These are phyloP conservation scores for Brassica juncea DNA, from an alignment of 345 rosid species.

Conservation along the genomic window DNA sequence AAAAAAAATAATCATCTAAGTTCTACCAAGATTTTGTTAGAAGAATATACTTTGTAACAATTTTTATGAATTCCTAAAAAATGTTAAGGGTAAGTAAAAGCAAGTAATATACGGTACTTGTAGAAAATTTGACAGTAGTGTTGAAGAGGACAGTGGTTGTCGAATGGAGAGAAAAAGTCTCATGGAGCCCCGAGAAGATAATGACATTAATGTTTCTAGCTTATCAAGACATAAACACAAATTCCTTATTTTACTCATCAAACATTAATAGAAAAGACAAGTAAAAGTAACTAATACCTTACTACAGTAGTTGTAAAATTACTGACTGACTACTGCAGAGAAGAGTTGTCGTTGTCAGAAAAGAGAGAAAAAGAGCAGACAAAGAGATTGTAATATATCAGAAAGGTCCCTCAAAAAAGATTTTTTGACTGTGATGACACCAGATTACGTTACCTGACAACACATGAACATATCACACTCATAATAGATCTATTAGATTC, in stretches of 20 bases:
- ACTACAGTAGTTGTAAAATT: neutral
- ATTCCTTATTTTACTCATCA: neutral
- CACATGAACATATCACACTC: slow-evolving; percentile 35
- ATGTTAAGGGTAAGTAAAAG: neutral
- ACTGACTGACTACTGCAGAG: neutral
- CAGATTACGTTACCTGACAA: slow-evolving; percentile 36
- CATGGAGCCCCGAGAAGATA: no score
- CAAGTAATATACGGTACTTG: neutral
- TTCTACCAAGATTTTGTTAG: neutral
- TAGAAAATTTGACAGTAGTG: neutral
- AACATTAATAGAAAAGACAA: neutral
- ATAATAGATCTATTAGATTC: slow-evolving; percentile 28
- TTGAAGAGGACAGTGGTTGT: no score
- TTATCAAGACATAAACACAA: no score
- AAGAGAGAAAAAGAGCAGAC: neutral
- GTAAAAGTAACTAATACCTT: neutral
- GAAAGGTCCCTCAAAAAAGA: slow-evolving; percentile 32
- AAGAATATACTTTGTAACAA: neutral
- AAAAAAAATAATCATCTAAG: neutral
- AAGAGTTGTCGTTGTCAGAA: neutral
- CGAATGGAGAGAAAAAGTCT: no score
- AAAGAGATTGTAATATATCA: slow-evolving; percentile 8
- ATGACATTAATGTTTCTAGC: no score
- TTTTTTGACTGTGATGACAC: slow-evolving; percentile 28
- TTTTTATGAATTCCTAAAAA: neutral